phyloP scores from a whole-genome alignment of 2,329 filamentous ascomycete genomes.

The Stemphylium lycopersici region DNA sequence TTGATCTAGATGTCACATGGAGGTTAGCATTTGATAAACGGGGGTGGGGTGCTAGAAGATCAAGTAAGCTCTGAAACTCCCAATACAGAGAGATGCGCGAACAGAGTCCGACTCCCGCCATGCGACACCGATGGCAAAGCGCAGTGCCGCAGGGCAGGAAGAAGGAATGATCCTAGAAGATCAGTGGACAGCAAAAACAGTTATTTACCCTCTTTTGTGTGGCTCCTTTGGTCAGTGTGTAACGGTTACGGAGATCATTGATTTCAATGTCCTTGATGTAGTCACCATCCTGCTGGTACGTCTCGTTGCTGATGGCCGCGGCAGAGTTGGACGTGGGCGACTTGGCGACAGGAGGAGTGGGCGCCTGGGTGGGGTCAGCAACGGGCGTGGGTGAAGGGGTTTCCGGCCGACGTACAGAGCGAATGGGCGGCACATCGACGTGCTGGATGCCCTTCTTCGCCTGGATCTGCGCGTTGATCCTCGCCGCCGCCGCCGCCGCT shows the following conservation, averaged over 20 bases:
- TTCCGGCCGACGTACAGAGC: conserved; percentile 55
- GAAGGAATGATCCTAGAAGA: conserved; percentile 57
- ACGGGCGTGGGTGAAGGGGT: background rate
- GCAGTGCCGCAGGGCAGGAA: conserved; percentile 32
- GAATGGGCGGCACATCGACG: conserved; percentile 84
- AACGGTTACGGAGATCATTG: conserved; percentile 95
- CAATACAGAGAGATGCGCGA: conserved; percentile 44
- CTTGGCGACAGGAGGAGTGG: conserved; percentile 59
- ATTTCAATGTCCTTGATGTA: conserved; percentile 99
- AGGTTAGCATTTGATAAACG: conserved; percentile 93
- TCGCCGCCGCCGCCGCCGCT: conserved; percentile 76
- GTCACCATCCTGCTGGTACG: conserved; percentile 95
- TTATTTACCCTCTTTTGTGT: conserved; percentile 99
- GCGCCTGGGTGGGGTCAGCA: conserved; percentile 41
- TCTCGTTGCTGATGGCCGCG: conserved; percentile 69
- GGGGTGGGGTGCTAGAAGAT: conserved; percentile 52
- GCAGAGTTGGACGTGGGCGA: conserved; percentile 59
- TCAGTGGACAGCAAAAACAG: conserved; percentile 73
- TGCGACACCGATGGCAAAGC: conserved; percentile 61
- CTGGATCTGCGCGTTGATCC: conserved; percentile 56
- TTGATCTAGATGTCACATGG: conserved; percentile 94
- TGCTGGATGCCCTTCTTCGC: conserved; percentile 86
- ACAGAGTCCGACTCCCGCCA: conserved; percentile 34
- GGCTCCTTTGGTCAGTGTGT: conserved; percentile 93
- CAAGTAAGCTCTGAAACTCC: conserved; percentile 57